phyloP scores from a whole-genome alignment of 2,329 filamentous ascomycete genomes.

The Colletotrichum higginsianum region DNA sequence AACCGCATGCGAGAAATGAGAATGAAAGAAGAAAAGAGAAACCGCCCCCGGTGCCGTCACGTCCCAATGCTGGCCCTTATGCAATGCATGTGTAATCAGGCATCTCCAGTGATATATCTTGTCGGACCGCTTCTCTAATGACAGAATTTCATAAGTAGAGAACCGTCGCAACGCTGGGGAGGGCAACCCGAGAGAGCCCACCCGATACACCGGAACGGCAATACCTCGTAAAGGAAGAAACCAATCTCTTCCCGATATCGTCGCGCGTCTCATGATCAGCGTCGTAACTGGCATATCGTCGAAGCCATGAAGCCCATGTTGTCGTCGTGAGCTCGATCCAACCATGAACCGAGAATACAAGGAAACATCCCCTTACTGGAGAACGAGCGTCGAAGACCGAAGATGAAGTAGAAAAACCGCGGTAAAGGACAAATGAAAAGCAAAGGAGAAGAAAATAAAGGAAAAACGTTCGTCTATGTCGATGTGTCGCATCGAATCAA shows the following conservation, averaged over 20 bases:
- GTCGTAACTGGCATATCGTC: constrained; percentile 36
- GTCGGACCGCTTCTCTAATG: background rate
- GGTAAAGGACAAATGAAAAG: constrained; percentile 27
- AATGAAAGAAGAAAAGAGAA: constrained; percentile 1
- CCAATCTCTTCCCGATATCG: constrained; percentile 21
- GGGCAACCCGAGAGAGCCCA: constrained; percentile 1
- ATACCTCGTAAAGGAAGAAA: constrained; percentile 24
- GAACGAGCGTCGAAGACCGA: constrained; percentile 34
- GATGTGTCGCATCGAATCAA: constrained; percentile 38
- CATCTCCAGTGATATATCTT: constrained; percentile 18
- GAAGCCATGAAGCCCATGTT: constrained; percentile 27
- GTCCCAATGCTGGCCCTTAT: constrained; percentile 28
- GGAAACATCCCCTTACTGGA: constrained; percentile 3
- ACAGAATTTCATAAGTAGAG: background rate
- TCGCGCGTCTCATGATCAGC: constrained; percentile 36
- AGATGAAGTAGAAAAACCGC: constrained; percentile 16
- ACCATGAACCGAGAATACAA: constrained; percentile 25
- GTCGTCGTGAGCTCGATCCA: constrained; percentile 36
- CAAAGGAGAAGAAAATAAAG: constrained; percentile 9
- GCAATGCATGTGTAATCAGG: constrained; percentile 26
- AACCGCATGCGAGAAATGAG: constrained; percentile 19
- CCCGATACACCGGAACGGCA: background rate
- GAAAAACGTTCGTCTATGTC: constrained; percentile 43
- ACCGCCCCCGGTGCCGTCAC: constrained; percentile 27
- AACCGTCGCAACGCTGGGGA: background rate